Evolutionary conservation across 2,329 filamentous ascomycete genomes (phyloP), one percentile per base, ranked within the genome.

Genomic region (Bipolaris bicolor): DNA sequence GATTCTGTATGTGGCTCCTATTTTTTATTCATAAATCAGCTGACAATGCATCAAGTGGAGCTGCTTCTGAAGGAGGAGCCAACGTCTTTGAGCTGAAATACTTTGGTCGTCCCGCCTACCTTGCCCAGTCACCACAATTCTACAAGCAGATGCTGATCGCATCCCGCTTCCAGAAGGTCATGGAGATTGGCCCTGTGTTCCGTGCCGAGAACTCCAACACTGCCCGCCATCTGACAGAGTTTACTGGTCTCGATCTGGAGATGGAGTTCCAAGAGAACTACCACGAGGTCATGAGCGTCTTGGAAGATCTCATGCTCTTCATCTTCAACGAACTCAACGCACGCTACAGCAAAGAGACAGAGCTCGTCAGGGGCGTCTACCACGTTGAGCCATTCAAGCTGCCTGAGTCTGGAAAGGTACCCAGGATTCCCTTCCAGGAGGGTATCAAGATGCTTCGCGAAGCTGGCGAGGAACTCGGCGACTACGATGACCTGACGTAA

Each of bases 61-160:
- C 94, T 13, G 90, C 95, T 4, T 95, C 92, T 3, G 95, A 99
- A 80, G 94, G 95, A 69, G 95, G 95, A 64, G 88, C 88, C 66
- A 96, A 94, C 74, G 94, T 98, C 39, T 98, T 99, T 77, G 84
- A 89, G 68, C 82, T 98, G 67, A 88, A 89, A 41, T 98, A 98
- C 80, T 98, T 98, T 76, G 91, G 90, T 65, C 86, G 89, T 71
- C 86, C 89, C 64, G 94, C 92, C 1, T 95, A 82, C 74, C 82
- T 95, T 18, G 91, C 91, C 5, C 90, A 93, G 75, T 90, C 86
- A 5, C 91, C 91, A 5, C 91, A 95, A 72, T 90, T 95, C 68
- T 93, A 94, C 79, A 95, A 96, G 82, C 91, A 96, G 74, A 88
- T 90, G 77, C 87, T 93, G 74, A 92, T 96, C 76, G 89, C 90